Conservation (phyloP, 2,329 filamentous ascomycete species). For the Dothistroma pini region DNA sequence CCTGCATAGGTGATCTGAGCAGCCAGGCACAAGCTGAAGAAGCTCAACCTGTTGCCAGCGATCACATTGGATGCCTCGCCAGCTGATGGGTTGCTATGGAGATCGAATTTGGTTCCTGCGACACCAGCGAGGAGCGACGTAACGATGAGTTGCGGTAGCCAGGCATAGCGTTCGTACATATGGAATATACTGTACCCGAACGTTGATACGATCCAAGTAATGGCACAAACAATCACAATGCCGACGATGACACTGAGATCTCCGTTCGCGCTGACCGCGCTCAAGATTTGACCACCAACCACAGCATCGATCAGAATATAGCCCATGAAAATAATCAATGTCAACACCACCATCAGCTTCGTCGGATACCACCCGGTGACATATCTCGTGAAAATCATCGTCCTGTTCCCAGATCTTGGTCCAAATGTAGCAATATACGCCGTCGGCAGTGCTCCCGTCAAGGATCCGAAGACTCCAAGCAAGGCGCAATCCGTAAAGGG, state of each 20-base stretch:
- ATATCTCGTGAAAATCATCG: slow-evolving; percentile 60
- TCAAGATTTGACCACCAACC: slow-evolving; percentile 65
- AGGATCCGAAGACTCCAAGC: slow-evolving; percentile 55
- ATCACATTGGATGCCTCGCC: slow-evolving; percentile 50
- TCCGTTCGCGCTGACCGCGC: slow-evolving; percentile 58
- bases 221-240: slow-evolving; percentile 61
- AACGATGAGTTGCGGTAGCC: slow-evolving; percentile 60
- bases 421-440: slow-evolving; percentile 62
- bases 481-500: slow-evolving; percentile 56
- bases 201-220: slow-evolving; percentile 61
- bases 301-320: slow-evolving; percentile 63
- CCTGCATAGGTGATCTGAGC: slow-evolving; percentile 62
- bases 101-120: slow-evolving; percentile 58
- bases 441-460: slow-evolving; percentile 53
- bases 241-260: slow-evolving; percentile 62
- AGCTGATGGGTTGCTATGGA: slow-evolving; percentile 45
- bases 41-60: slow-evolving; percentile 59
- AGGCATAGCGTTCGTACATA: slow-evolving; percentile 64
- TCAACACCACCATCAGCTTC: slow-evolving; percentile 60
- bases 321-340: slow-evolving; percentile 57
- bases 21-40: slow-evolving; percentile 66
- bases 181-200: slow-evolving; percentile 68
- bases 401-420: slow-evolving; percentile 58
- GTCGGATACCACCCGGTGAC: slow-evolving; percentile 61
- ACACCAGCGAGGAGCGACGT: slow-evolving; percentile 60